Base-by-base conservation (phyloP, 2,329 filamentous ascomycete genomes). In the Hypocrella siamensis region DNA sequence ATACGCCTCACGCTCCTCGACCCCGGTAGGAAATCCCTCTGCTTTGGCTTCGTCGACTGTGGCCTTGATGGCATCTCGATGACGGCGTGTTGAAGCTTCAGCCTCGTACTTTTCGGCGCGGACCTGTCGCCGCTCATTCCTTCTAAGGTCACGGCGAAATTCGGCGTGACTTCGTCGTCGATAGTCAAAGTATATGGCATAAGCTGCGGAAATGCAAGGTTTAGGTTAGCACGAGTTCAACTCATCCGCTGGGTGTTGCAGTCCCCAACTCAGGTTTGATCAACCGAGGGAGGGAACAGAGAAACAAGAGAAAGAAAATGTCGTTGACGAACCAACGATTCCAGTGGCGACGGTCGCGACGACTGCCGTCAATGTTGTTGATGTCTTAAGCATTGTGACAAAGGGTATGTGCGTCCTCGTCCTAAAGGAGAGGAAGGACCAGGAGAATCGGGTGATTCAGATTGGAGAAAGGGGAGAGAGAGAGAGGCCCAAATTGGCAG, bases 1-100 rank as follows among this genome's bases (percentile, higher is more conserved):
- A 66, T 83, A 98, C 38, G 75, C 72, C 66, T 98, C 90, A 54
- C 83, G 85, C 64, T 93, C 85, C 55, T 96, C 88, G 22, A 88
- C 75, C 47, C 85, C 83, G 27, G 70, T 67, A 30, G 90, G 90
- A 69, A 93, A 94, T 35, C 88, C 90, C 57, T 93, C 85, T 36
- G 81, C 79, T 61, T 85, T 82, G 45, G 86, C 84, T 46, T 79
- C 70, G 46, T 84, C 75, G 30, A 96, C 79, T 32, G 72, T 75
- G 35, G 59, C 57, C 58, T 78, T 79, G 60, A 98, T 81, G 46
- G 67, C 63, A 54, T 81, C 69, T 51, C 77, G 74, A 62, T 82
- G 78, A 54, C 67, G 65, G 44, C 69, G 65, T 40, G 67, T 67
- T 42, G 72, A 67, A 37, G 69, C 67, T 49, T 78, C 71, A 38